phyloP scores from a whole-genome alignment of 768 basidiomycete species.

The Serendipita sp. region DNA sequence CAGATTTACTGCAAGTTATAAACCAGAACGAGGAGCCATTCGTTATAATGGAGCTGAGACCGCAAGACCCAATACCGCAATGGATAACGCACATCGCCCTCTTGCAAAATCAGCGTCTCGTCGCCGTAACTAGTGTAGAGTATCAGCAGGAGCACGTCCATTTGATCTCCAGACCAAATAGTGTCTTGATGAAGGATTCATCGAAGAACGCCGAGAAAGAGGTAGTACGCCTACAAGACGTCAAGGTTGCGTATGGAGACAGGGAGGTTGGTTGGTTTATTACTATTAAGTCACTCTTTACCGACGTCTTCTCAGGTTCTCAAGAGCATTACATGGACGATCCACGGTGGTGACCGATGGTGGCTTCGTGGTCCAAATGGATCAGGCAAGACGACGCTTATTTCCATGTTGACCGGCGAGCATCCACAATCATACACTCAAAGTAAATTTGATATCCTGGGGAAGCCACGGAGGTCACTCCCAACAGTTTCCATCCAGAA shows the following conservation, averaged over 20 bases:
- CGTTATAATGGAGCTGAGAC: slow-evolving; percentile 48
- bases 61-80: slow-evolving; percentile 54
- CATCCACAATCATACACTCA: slow-evolving; percentile 91
- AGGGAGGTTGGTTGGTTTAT: slow-evolving; percentile 32
- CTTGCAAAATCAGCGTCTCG: slow-evolving; percentile 32
- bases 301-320: slow-evolving; percentile 41
- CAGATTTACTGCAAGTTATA: slow-evolving; percentile 37
- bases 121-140: slow-evolving; percentile 16
- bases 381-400: slow-evolving; percentile 87
- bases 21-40: slow-evolving; percentile 36
- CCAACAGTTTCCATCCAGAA: slow-evolving; percentile 53
- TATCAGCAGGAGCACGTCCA: not conserved
- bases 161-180: not conserved
- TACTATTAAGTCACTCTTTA: not conserved
- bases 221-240: slow-evolving; percentile 45
- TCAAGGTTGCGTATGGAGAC: slow-evolving; percentile 55
- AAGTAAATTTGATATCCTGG: slow-evolving; percentile 39
- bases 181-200: not conserved
- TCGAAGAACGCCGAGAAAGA: slow-evolving; percentile 18
- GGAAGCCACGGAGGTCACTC: slow-evolving; percentile 41
- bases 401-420: slow-evolving; percentile 81
- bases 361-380: slow-evolving; percentile 85
- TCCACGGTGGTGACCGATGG: slow-evolving; percentile 73
- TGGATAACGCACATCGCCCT: slow-evolving; percentile 57
- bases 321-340: slow-evolving; percentile 62